phyloP scores from a whole-genome alignment of 2,329 filamentous ascomycete genomes.

The Fusarium anthophilum region DNA sequence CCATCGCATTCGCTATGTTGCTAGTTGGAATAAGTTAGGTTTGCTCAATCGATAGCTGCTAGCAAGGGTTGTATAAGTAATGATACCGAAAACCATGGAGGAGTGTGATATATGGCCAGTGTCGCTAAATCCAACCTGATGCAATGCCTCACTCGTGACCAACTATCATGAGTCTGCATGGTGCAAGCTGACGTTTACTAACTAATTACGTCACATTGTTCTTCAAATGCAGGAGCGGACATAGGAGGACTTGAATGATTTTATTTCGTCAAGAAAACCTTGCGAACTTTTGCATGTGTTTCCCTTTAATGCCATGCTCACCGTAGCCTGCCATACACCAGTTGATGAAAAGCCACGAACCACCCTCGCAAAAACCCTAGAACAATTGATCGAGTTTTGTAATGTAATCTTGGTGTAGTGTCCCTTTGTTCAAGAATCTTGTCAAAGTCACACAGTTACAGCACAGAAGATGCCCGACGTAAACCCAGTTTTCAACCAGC shows the following conservation, averaged over 20 bases:
- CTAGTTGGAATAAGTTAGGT: background rate
- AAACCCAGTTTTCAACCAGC: slow-evolving; percentile 39
- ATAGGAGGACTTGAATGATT: slow-evolving; percentile 48
- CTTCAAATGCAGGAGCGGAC: background rate
- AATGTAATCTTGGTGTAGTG: slow-evolving; percentile 27
- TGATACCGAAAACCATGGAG: background rate
- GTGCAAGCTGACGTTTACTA: background rate
- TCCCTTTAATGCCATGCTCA: slow-evolving; percentile 53
- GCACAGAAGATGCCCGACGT: slow-evolving; percentile 36
- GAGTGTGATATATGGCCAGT: background rate
- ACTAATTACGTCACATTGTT: slow-evolving; percentile 1
- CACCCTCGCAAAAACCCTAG: slow-evolving; percentile 45
- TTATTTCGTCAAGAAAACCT: slow-evolving; percentile 51
- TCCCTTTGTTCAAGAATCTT: slow-evolving; percentile 22
- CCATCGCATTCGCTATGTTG: background rate
- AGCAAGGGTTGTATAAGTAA: background rate
- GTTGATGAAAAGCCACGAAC: slow-evolving; percentile 53
- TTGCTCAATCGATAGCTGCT: background rate
- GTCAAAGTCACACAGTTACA: slow-evolving; percentile 34
- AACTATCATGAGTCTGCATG: background rate
- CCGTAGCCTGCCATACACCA: slow-evolving; percentile 52
- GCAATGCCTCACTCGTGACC: background rate
- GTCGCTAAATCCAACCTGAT: background rate
- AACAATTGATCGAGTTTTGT: slow-evolving; percentile 39
- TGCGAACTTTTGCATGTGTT: slow-evolving; percentile 51